phyloP scores from a whole-genome alignment of 2,329 filamentous ascomycete species.

The Ilyonectria destructans region DNA sequence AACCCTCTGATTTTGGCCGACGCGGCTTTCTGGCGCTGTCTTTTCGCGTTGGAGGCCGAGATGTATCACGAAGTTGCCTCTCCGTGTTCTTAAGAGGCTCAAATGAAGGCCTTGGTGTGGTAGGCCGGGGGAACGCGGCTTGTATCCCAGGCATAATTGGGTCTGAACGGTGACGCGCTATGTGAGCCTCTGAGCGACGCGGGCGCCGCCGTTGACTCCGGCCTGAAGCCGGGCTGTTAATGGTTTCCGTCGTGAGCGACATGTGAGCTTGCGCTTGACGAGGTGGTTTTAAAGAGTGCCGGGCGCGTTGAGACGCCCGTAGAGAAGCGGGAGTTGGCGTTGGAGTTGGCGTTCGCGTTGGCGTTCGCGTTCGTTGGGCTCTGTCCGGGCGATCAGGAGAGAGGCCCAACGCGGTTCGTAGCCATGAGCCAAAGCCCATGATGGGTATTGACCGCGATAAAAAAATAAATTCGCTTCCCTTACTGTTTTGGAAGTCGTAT shows the following conservation, averaged over 20 bases:
- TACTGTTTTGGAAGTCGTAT: neutral
- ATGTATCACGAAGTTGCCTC: constrained; percentile 12
- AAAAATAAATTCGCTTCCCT: neutral
- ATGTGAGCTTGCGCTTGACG: neutral
- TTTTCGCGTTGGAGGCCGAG: constrained; percentile 13
- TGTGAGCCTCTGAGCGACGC: neutral
- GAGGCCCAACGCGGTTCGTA: constrained; percentile 22
- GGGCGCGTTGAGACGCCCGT: neutral
- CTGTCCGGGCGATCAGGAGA: constrained; percentile 1
- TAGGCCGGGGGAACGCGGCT: constrained; percentile 23
- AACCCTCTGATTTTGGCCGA: constrained; percentile 30
- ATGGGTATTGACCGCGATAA: constrained; percentile 1
- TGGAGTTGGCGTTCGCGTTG: neutral
- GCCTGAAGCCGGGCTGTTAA: neutral
- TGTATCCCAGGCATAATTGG: neutral
- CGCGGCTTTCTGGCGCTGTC: constrained; percentile 23
- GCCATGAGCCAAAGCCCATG: constrained; percentile 31
- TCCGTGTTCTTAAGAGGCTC: constrained; percentile 26
- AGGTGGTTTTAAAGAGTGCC: neutral
- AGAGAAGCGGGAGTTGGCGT: constrained; percentile 9
- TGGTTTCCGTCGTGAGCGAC: neutral
- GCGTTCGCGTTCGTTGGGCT: constrained; percentile 5
- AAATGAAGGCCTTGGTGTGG: constrained; percentile 25
- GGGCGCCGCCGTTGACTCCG: constrained; percentile 7
- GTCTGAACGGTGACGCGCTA: constrained; percentile 5